Base-by-base conservation (phyloP, 768 basidiomycete species). In the Termitomyces titanicus region DNA sequence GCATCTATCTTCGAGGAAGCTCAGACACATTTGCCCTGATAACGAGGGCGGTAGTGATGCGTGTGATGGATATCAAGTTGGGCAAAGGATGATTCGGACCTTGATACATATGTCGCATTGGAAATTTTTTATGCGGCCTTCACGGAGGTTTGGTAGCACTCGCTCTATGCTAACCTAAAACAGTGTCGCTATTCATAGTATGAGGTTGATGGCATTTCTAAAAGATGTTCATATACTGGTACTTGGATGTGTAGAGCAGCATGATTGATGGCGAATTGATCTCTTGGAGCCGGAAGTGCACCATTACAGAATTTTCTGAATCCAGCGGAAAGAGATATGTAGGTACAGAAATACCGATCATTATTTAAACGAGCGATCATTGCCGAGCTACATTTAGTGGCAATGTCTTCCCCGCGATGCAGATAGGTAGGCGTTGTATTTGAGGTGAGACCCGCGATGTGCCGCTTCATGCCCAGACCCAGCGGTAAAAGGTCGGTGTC, bases 401-500 rank as follows among this genome's bases (percentile, higher is more conserved):
- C 44, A n/a, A n/a, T n/a, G n/a, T n/a, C n/a, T n/a, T n/a, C n/a
- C n/a, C n/a, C n/a, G n/a, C n/a, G n/a, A n/a, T n/a, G n/a, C n/a
- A n/a, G n/a, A n/a, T n/a, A n/a, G n/a, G n/a, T n/a, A n/a, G n/a
- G n/a, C n/a, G n/a, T n/a, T n/a, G n/a, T n/a, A n/a, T n/a, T n/a
- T n/a, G n/a, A n/a, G n/a, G n/a, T n/a, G n/a, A n/a, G n/a, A 37
- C 17, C 34, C 34, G 24, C 7, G 3, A n/a, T 35, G 33, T 12
- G 31, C 31, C 46, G 29, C 12, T 43, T 2, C 18, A 10, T 20
- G 20, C 31, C 18, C 25, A 53, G 34, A 9, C 34, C 24, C 10
- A 34, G 12, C 25, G 51, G 54, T 34, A 29, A 55, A 55, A 52
- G n/a, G 38, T 59, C 54, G 51, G 54, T 49, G 20, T 18, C 29